phyloP scores from a whole-genome alignment of 202 grass and related monocot genomes.

The Panicum hallii region DNA sequence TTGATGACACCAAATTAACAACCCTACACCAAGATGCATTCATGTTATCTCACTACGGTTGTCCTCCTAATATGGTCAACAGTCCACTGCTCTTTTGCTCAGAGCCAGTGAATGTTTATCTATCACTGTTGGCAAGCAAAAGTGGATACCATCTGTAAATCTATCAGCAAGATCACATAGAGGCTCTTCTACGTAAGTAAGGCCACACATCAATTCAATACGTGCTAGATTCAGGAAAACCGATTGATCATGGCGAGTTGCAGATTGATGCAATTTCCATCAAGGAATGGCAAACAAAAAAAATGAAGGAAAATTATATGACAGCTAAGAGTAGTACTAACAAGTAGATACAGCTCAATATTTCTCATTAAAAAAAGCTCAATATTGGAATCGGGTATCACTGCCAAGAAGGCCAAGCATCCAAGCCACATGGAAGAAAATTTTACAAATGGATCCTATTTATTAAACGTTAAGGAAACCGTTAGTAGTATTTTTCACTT shows the following conservation, averaged over 20 bases:
- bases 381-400: background rate
- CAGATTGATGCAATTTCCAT: background rate
- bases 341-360: slow-evolving; percentile 9
- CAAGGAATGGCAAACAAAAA: slow-evolving; percentile 9
- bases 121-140: background rate
- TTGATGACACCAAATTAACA: background rate
- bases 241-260: background rate
- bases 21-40: background rate
- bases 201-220: background rate
- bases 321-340: background rate
- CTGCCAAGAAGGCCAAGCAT: slow-evolving; percentile 11
- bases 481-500: background rate
- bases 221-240: slow-evolving; percentile 3
- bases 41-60: background rate
- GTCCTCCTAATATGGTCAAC: background rate
- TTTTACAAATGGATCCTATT: slow-evolving; percentile 5
- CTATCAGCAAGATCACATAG: background rate
- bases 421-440: background rate
- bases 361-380: background rate
- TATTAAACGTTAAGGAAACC: slow-evolving; percentile 7
- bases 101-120: background rate
- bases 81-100: background rate
- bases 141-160: background rate
- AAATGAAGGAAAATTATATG: slow-evolving; percentile 2
- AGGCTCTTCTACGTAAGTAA: background rate